Base-by-base conservation (phyloP, 306 rosid genomes). In the Cotoneaster glaucophyllus region DNA sequence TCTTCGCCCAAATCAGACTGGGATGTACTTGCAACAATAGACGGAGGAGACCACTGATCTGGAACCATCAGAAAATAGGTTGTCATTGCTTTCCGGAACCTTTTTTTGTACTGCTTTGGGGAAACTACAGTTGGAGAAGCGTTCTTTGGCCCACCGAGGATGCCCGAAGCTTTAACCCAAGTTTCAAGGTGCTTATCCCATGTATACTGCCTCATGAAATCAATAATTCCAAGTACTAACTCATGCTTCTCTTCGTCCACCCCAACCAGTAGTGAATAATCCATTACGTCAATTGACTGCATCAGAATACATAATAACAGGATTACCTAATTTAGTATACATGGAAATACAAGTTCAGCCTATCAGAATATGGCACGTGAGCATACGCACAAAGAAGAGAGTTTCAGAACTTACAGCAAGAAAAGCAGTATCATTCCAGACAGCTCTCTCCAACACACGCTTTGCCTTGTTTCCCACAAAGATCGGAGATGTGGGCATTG, bases 121-220 rank as follows among this genome's bases (percentile, higher is more conserved):
- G 98, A 93, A 83, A 96, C 87, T 64, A 96, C 96, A 26, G 99
- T 96, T 41, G 99, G 99, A 68, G 96, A 32, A 34, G 96, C 58
- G 72, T 96, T 90, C 86, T 76, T 96, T 75, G 97, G 88, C 52
- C 99, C 99, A 70, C 99, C 99, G n/a, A 96, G 96, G 70, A 96
- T 90, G 70, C 99, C 98, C 4, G 97, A 90, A 83, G 91, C 91
- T 80, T 96, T 96, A 68, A 90, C 98, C 99, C 99, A 96, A 29
- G 98, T 89, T 85, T 96, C 99, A 64, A 96, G 96, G 84, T 96
- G 99, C 82, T 96, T 96, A 87, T 96, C 99, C 99, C 99, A 95
- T 17, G 99, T 95, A 83, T 94, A 94, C 72, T 95, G 99, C 71
- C 99, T 92, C 99, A 96, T 84, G 85, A 89, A 96, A 79, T 96